Evolutionary conservation across 139 green algal species (phyloP).

Genomic region (Micromonas commoda): DNA sequence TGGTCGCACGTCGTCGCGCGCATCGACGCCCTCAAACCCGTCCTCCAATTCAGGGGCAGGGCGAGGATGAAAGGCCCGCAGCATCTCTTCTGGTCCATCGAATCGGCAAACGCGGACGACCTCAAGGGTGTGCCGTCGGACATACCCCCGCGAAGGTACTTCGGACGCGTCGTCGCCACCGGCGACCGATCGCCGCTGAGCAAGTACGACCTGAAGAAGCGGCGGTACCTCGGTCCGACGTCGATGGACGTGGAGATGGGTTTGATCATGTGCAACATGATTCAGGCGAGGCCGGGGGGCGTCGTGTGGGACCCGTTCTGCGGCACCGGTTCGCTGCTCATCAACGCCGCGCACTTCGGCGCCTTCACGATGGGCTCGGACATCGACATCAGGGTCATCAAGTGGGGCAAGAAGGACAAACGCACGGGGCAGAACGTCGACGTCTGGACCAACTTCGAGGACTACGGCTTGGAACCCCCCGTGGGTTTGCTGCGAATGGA

Average conservation of each 20-base stretch:
- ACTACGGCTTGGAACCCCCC: neutral
- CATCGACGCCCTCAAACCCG: neutral
- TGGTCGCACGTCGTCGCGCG: neutral
- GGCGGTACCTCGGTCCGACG: slow-evolving; percentile 8
- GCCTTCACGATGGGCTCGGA: slow-evolving; percentile 16
- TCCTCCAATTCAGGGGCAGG: neutral
- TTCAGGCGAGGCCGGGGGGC: neutral
- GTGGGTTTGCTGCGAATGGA: neutral
- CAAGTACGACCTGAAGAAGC: slow-evolving; percentile 11
- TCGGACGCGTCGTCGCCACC: slow-evolving; percentile 10
- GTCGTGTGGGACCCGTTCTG: slow-evolving; percentile 21
- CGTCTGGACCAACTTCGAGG: slow-evolving; percentile 20
- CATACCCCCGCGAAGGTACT: neutral
- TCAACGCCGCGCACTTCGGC: slow-evolving; percentile 6
- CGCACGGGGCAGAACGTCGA: neutral
- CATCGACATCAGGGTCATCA: slow-evolving; percentile 17
- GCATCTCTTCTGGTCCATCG: neutral
- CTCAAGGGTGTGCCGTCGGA: neutral
- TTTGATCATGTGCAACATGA: slow-evolving; percentile 24
- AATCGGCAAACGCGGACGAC: neutral
- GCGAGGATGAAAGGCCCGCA: neutral
- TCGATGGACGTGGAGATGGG: slow-evolving; percentile 24
- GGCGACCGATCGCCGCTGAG: neutral
- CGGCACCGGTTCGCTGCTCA: slow-evolving; percentile 4
- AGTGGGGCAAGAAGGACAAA: neutral